Base-by-base conservation (phyloP, 164 flowering plant species). In the grape (Vitis vinifera) region DNA sequence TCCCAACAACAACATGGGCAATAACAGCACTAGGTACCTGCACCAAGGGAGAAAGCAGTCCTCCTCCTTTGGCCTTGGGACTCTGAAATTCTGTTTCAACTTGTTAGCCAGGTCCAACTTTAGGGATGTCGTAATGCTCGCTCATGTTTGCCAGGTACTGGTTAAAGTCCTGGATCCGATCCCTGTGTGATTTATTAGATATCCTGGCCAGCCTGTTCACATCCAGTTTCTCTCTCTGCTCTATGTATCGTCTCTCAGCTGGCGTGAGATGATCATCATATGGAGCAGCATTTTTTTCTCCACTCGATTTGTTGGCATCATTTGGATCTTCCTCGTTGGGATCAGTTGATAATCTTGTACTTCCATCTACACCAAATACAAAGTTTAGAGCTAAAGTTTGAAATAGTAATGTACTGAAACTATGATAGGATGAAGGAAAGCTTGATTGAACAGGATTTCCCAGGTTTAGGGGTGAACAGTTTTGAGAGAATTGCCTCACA, bases 91-190 rank as follows among this genome's bases (percentile, higher is more conserved):
- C 5, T 1, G 29, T 14, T 23, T 27, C 13, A 11, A 8, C 0
- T 31, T 31, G 57, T 91, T 66, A 93, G 66, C 97, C 98, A 59
- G 99, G 99, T 56, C 99, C 99, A 73, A 95, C 99, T 82, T 95
- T 95, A 30, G 99, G 98, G 66, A 95, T 95, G 83, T 93, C 99
- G 62, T 93, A 95, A 74, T 95, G 99, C 89, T 95, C 99, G 31
- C 98, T 93, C 88, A 91, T 80, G 72, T 95, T 93, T 4, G 99
- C 98, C 58, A 95, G 81, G 75, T 91, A 95, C 80, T 95, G 97
- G 68, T 95, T 95, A 82, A 93, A 95, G 50, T 90, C 92, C 68
- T 88, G 81, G 70, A 94, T 89, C 49, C 95, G 79, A 77, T 91
- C 98, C 17, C 98, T 92, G 70, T 95, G 99, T 50, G 99, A 95